phyloP scores from a whole-genome alignment of 768 basidiomycete species.

The Boletus sp. region DNA sequence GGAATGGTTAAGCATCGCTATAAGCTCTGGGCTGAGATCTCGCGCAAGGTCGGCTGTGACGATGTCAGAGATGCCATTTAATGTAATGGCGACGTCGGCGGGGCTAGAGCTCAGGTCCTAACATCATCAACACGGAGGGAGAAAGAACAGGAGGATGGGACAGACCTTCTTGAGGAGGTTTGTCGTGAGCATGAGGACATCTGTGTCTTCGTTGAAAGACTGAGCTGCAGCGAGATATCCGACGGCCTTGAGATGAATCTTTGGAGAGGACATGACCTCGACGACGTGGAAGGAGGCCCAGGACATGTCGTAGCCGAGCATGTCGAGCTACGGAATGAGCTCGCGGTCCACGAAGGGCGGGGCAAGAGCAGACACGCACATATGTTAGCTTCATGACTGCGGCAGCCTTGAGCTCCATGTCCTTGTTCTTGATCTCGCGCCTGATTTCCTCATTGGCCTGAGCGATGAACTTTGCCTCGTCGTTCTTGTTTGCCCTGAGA shows the following conservation, averaged over 20 bases:
- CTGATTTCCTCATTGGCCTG: slow-evolving; percentile 94
- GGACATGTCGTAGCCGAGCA: slow-evolving; percentile 93
- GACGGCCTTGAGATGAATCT: slow-evolving; percentile 89
- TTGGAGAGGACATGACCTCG: slow-evolving; percentile 95
- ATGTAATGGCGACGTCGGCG: slow-evolving; percentile 68
- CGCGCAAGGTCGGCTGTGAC: slow-evolving; percentile 87
- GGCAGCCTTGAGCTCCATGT: slow-evolving; percentile 95
- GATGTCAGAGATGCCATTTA: slow-evolving; percentile 83
- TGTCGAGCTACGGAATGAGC: slow-evolving; percentile 70
- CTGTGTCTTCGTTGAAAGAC: slow-evolving; percentile 92
- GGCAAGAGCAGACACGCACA: slow-evolving; percentile 50
- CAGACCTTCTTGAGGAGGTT: slow-evolving; percentile 92
- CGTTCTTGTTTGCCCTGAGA: slow-evolving; percentile 91
- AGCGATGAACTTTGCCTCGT: slow-evolving; percentile 88
- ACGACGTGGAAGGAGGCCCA: slow-evolving; percentile 98
- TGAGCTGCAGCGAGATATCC: slow-evolving; percentile 93
- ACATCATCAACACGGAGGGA: slow-evolving; percentile 10
- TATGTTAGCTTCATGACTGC: slow-evolving; percentile 96
- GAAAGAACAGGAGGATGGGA: neutral
- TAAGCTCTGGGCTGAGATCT: slow-evolving; percentile 82
- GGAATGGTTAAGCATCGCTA: slow-evolving; percentile 87
- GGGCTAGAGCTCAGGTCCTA: slow-evolving; percentile 82
- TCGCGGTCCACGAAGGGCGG: neutral
- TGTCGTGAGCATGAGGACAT: slow-evolving; percentile 96
- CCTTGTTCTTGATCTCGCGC: slow-evolving; percentile 85